Percentiles rank a stretch among this genome's conserved stretches.
Evolutionary conservation across 1,284 basidiomycete species (phyloP).

Genomic region (Xerocomus nothofagi): DNA sequence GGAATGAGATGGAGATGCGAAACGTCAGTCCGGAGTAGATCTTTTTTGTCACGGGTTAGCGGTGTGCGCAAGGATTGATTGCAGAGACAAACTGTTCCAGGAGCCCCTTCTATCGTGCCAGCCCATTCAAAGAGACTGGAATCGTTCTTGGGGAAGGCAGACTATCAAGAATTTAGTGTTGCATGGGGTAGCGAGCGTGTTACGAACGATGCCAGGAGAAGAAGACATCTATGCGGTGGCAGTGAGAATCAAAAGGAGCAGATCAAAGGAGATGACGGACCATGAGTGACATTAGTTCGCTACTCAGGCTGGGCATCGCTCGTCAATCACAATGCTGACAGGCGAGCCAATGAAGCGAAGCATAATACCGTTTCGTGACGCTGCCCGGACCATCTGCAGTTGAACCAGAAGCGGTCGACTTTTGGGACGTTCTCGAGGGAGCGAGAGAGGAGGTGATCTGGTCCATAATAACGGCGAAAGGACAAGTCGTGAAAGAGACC

Average conservation of each 20-base stretch:
- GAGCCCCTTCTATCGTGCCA: slow-evolving; percentile 78
- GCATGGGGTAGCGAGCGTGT: neutral
- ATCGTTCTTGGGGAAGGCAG: slow-evolving; percentile 81
- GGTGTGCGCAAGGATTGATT: neutral
- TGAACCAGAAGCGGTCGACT: slow-evolving; percentile 51
- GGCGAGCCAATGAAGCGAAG: slow-evolving; percentile 1
- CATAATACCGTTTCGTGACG: slow-evolving; percentile 76
- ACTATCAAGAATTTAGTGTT: slow-evolving; percentile 44
- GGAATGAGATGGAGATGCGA: slow-evolving; percentile 79
- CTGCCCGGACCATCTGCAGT: slow-evolving; percentile 63
- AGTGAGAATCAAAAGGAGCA: slow-evolving; percentile 8
- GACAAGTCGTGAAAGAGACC: too few species aligned
- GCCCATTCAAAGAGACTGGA: slow-evolving; percentile 82
- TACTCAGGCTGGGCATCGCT: slow-evolving; percentile 54
- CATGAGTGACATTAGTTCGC: slow-evolving; percentile 84
- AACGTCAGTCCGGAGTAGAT: slow-evolving; percentile 76
- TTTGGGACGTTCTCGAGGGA: slow-evolving; percentile 54
- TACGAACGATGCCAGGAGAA: slow-evolving; percentile 75
- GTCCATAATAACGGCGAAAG: too few species aligned
- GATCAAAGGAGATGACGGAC: slow-evolving; percentile 43
- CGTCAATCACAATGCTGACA: slow-evolving; percentile 11
- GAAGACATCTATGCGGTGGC: slow-evolving; percentile 68
- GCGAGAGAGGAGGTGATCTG: slow-evolving; percentile 68
- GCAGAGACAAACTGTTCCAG: slow-evolving; percentile 52
- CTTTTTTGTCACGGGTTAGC: slow-evolving; percentile 44